Evolutionary conservation across 2,329 filamentous ascomycete genomes (phyloP), one percentile per base, ranked within the genome.

Genomic region (Chaetomiaceae sp.): DNA sequence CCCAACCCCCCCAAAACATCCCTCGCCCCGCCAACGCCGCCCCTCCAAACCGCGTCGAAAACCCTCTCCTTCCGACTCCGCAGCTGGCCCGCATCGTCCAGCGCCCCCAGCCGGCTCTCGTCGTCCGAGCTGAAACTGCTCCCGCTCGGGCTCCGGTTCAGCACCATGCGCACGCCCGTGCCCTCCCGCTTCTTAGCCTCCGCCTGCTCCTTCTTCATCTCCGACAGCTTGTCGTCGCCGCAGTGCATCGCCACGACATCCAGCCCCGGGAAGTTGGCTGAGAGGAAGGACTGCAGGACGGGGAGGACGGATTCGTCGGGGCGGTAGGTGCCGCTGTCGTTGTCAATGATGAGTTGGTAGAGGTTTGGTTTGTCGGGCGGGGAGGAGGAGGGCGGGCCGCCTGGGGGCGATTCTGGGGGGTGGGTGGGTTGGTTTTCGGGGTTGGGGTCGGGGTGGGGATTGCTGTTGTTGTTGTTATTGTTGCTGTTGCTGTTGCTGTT

Each of bases 311-410:
- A 78, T 51, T 87, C 86, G 65, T 95, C 90, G 0, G 92, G 92
- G 0, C 92, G 82, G 68, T 97, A 97, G 0, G 92, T 97, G 10
- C 92, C 92, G 50, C 85, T 90, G 69, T 96, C 92, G 64, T 97
- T 97, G 73, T 97, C 92, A 65, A 97, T 96, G 58, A 94, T 76
- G 8, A 97, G 80, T 66, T 95, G 87, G 68, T 96, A 97, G 65
- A 77, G 76, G 48, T 69, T 66, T n/a, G 73, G 79, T 52, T 77
- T 69, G 13, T 67, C 61, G 0, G 75, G 78, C 3, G 76, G 77
- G 0, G 69, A 57, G 0, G 66, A 64, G 14, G 67, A 56, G 1
- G 75, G 76, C 3, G 76, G 77, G 0, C 73, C 79, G n/a, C 69
- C 74, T 4, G 70, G 68, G 2, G 78, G 43, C 2, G 63, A 0